Evolutionary conservation across 2,329 filamentous ascomycete genomes (phyloP).

Genomic region (Xylariaceae sp.): DNA sequence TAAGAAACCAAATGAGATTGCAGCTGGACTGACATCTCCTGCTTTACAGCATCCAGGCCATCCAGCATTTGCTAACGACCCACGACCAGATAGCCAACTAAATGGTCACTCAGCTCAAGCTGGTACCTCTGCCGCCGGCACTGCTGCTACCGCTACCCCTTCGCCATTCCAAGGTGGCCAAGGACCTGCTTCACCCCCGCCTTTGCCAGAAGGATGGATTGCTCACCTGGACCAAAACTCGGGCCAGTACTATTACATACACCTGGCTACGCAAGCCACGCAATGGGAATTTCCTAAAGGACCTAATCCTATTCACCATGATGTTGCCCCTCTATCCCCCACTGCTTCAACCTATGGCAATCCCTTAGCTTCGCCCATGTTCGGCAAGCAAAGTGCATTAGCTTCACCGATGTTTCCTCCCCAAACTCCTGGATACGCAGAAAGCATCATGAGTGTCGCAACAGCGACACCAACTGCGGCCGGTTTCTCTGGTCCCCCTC

Average conservation of each 20-base stretch:
- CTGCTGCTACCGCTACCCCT: slow-evolving; percentile 24
- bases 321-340: slow-evolving; percentile 79
- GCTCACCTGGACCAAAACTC: slow-evolving; percentile 93
- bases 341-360: slow-evolving; percentile 75
- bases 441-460: slow-evolving; percentile 78
- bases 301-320: slow-evolving; percentile 82
- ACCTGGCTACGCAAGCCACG: slow-evolving; percentile 89
- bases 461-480: slow-evolving; percentile 71
- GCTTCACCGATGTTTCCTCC: slow-evolving; percentile 81
- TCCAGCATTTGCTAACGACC: slow-evolving; percentile 88
- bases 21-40: slow-evolving; percentile 42
- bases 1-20: slow-evolving; percentile 29
- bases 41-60: slow-evolving; percentile 64
- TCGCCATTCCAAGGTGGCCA: slow-evolving; percentile 42
- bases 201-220: slow-evolving; percentile 96
- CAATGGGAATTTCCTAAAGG: slow-evolving; percentile 99
- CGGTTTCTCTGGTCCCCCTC: slow-evolving; percentile 88
- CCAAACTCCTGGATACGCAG: slow-evolving; percentile 78
- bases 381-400: slow-evolving; percentile 65
- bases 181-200: slow-evolving; percentile 79
- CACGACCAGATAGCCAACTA: slow-evolving; percentile 47
- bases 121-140: neutral
- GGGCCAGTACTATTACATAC: slow-evolving; percentile 98
- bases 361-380: slow-evolving; percentile 66
- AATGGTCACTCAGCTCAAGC: slow-evolving; percentile 47